Base-by-base conservation (phyloP, 73 alveolate genomes). In the Loxodes magnus region DNA sequence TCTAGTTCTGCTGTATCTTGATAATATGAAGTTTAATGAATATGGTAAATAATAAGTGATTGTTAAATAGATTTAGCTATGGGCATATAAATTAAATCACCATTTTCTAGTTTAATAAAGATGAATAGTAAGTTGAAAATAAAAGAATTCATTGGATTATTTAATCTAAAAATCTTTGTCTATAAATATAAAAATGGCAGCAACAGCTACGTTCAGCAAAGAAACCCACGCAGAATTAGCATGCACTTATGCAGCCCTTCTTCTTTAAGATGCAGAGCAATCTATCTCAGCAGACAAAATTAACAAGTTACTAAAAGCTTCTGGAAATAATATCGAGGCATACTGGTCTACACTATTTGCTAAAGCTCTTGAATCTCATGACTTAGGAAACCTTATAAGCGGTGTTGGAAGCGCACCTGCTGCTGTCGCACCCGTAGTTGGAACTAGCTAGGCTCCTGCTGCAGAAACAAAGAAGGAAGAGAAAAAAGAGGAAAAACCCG, bases 261-360 rank as follows among this genome's bases (percentile, higher is more conserved):
- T 84, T 62, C 77, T 79, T 48, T 82, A 68, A 53, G 96, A 84
- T 46, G 87, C 53, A 34, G 93, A 82, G 39, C 50, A 36, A 21
- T 89, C 73, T 79, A 16, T 46, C 39, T 10, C 59, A 22, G 59
- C 93, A 5, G 96, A 84, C 67, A 79, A 79, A 46, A 41, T 84
- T 35, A 44, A 73, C 42, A 84, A 79, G 62, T 52, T 84, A 35
- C 44, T 84, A 39, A 66, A 73, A 66, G 93, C 90, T 0, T 79
- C 93, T 33, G 90, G 93, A 33, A 84, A 84, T 65, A 68, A 65
- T 51, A 93, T 84, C 29, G 96, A 84, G 60, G 72, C 77, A 22
- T 84, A 79, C 87, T 84, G 90, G 87, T 93, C 96, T 20, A 77
- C 77, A 36, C 62, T 79, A 56, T 84, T 84, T 71, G 93, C 92